phyloP scores from a whole-genome alignment of 1,284 basidiomycete genomes.

The Rhodofomes roseus region DNA sequence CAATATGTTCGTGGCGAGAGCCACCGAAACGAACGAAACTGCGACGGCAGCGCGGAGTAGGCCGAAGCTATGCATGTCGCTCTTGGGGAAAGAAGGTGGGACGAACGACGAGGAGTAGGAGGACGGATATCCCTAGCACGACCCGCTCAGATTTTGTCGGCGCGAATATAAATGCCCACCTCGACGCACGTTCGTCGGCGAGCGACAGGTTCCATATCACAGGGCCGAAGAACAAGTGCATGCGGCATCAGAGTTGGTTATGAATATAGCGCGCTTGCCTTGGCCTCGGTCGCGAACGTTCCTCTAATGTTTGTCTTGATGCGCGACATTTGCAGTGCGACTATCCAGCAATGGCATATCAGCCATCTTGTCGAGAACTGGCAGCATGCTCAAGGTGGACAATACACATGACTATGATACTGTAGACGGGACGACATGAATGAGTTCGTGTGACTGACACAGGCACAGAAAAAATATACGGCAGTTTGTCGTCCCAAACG shows the following conservation, averaged over 20 bases:
- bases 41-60: neutral
- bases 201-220: neutral
- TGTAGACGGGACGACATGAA: too few species aligned
- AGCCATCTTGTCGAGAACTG: too few species aligned
- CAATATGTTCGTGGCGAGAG: constrained; percentile 20
- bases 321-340: too few species aligned
- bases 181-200: neutral
- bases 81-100: neutral
- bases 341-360: too few species aligned
- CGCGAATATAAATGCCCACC: neutral
- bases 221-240: neutral
- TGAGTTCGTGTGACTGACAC: too few species aligned
- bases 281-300: too few species aligned
- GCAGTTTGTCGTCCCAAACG: too few species aligned
- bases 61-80: neutral
- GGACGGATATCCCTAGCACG: neutral
- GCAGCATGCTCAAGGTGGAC: too few species aligned
- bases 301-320: too few species aligned
- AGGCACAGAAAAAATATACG: too few species aligned
- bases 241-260: neutral
- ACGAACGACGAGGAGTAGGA: neutral
- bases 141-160: neutral
- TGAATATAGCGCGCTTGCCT: too few species aligned
- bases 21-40: neutral
- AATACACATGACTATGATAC: too few species aligned